These are phyloP conservation scores for Hansenula lynferdii DNA, from an alignment of 1,139 yeast species.

Conservation along the genomic window DNA sequence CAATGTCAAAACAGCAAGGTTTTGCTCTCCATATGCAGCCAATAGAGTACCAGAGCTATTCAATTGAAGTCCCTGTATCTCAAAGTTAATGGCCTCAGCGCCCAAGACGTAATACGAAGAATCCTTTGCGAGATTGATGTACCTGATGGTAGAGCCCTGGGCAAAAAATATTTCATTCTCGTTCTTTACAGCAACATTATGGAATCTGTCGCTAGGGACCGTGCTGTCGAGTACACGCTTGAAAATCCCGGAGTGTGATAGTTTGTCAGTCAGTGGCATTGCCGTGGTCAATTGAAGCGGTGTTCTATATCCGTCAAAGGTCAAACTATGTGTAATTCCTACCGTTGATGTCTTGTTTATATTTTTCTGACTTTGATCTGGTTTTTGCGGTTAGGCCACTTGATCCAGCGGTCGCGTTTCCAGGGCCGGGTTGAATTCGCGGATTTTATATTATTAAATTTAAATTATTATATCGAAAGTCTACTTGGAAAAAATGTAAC, in stretches of 20 bases:
- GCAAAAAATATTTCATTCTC: constrained; percentile 27
- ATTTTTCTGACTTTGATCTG: neutral
- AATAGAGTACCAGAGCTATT: constrained; percentile 36
- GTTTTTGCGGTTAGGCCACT: no score
- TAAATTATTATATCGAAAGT: no score
- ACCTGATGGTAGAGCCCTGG: constrained; percentile 23
- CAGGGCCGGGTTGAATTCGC: no score
- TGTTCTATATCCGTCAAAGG: neutral
- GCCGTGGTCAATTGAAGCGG: neutral
- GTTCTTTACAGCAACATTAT: constrained; percentile 12
- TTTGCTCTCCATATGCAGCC: constrained; percentile 33
- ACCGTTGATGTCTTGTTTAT: no score
- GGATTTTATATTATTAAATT: no score
- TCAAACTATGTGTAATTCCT: no score
- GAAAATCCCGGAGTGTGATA: neutral
- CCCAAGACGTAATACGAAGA: constrained; percentile 13
- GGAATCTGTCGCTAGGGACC: no score
- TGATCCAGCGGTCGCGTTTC: no score
- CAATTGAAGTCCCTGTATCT: constrained; percentile 26
- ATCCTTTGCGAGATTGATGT: constrained; percentile 16
- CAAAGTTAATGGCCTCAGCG: constrained; percentile 20
- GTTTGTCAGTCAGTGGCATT: neutral
- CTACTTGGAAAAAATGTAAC: no score
- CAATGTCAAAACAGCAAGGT: constrained; percentile 28
- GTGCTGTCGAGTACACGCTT: neutral